These are phyloP conservation scores for Penstemon barbatus DNA, from an alignment of 257 asterid species.

Conservation along the genomic window DNA sequence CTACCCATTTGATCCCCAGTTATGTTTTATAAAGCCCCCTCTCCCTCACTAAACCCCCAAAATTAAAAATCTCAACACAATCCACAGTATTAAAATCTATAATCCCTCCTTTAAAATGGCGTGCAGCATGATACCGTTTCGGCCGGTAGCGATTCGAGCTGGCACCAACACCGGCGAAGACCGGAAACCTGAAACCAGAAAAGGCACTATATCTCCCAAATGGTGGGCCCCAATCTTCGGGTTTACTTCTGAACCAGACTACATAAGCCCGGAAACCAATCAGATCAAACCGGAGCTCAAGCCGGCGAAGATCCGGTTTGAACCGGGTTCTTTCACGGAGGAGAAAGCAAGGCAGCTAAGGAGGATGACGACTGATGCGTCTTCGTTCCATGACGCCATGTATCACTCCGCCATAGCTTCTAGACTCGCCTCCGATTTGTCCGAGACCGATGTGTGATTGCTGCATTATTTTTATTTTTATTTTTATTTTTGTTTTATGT, in stretches of 20 bases:
- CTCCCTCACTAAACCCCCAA: not conserved
- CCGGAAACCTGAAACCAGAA: slow-evolving; percentile 27
- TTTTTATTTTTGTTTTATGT: not conserved
- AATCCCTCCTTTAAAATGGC: slow-evolving; percentile 27
- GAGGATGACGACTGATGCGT: slow-evolving; percentile 47
- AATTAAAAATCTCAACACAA: not conserved
- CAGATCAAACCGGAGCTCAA: slow-evolving; percentile 28
- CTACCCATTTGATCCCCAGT: not conserved
- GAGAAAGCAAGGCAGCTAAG: slow-evolving; percentile 69
- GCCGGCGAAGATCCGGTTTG: slow-evolving; percentile 39
- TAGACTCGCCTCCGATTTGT: slow-evolving; percentile 72
- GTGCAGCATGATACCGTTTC: slow-evolving; percentile 34
- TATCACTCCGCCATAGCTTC: slow-evolving; percentile 79
- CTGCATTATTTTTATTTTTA: not conserved
- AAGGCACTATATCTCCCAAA: slow-evolving; percentile 30
- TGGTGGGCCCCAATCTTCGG: slow-evolving; percentile 79
- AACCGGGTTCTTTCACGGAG: slow-evolving; percentile 56
- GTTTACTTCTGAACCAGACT: slow-evolving; percentile 61
- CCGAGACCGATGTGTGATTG: slow-evolving; percentile 10
- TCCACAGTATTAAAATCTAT: not conserved
- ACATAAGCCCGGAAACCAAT: slow-evolving; percentile 30
- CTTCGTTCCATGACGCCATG: slow-evolving; percentile 61
- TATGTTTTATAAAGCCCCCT: not conserved
- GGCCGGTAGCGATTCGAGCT: slow-evolving; percentile 33
- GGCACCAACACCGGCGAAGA: slow-evolving; percentile 20